Percentiles rank a stretch among this genome's conserved stretches.
Evolutionary conservation across 2,329 filamentous ascomycete genomes (phyloP).

Genomic region (Colletotrichum paranaense): DNA sequence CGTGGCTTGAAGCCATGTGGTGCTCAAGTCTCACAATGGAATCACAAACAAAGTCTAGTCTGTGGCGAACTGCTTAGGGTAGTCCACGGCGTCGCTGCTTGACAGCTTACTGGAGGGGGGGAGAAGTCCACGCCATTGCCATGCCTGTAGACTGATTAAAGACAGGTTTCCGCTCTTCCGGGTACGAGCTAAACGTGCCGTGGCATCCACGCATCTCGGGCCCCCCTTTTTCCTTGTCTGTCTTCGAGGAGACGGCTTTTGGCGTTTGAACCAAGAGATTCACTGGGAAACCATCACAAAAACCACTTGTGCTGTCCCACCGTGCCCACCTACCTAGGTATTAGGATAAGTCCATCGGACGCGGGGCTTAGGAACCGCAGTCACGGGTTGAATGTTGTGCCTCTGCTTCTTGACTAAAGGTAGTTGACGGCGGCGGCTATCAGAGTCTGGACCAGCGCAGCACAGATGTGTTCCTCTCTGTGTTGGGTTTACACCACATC

Average conservation of each 20-base stretch:
- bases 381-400: background rate
- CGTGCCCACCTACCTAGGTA: background rate
- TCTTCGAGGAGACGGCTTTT: background rate
- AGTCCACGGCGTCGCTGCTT: background rate
- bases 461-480: background rate
- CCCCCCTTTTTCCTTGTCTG: background rate
- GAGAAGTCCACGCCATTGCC: background rate
- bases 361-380: background rate
- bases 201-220: background rate
- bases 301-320: too few species aligned
- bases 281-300: background rate
- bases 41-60: background rate
- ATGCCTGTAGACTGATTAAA: background rate
- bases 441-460: background rate
- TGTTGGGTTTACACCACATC: background rate
- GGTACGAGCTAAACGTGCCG: background rate
- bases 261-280: background rate
- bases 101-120: background rate
- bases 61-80: background rate
- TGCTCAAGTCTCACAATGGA: background rate
- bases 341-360: background rate
- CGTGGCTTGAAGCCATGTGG: constrained; percentile 3
- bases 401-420: background rate
- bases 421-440: background rate
- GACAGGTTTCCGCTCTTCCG: background rate